Conservation (phyloP, 2,329 filamentous ascomycete species). For the Colletotrichum tofieldiae region DNA sequence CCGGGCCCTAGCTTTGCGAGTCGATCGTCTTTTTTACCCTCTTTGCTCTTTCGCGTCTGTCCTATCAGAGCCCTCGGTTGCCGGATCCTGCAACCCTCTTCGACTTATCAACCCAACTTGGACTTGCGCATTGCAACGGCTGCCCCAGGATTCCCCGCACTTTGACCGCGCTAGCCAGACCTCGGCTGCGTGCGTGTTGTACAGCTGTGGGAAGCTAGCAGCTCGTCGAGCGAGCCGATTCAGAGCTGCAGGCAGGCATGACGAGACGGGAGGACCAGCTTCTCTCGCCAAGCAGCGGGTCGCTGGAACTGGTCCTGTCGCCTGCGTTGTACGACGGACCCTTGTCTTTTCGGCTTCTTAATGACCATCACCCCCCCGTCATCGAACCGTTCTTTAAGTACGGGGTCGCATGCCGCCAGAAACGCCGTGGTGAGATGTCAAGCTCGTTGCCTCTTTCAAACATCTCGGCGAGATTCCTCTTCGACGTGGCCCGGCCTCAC, state of each 20-base stretch:
- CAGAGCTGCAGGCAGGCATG: not conserved
- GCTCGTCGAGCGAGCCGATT: not conserved
- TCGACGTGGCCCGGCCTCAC: not conserved
- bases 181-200: constrained; percentile 30
- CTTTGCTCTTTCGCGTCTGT: not conserved
- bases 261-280: not conserved
- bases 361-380: constrained; percentile 2
- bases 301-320: not conserved
- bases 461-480: not conserved
- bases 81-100: not conserved
- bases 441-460: not conserved
- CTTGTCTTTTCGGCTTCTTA: not conserved
- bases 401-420: not conserved
- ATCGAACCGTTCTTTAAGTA: constrained; percentile 7
- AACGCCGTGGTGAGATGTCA: not conserved
- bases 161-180: constrained; percentile 25
- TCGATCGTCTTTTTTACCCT: not conserved
- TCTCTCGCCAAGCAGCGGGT: constrained; percentile 12
- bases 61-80: constrained; percentile 24
- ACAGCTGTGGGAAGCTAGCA: constrained; percentile 4
- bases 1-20: not conserved
- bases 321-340: constrained; percentile 13
- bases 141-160: constrained; percentile 37
- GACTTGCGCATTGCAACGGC: constrained; percentile 2
- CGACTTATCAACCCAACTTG: not conserved